phyloP scores from a whole-genome alignment of 2,329 filamentous ascomycete species.

The Xylaria sp. region DNA sequence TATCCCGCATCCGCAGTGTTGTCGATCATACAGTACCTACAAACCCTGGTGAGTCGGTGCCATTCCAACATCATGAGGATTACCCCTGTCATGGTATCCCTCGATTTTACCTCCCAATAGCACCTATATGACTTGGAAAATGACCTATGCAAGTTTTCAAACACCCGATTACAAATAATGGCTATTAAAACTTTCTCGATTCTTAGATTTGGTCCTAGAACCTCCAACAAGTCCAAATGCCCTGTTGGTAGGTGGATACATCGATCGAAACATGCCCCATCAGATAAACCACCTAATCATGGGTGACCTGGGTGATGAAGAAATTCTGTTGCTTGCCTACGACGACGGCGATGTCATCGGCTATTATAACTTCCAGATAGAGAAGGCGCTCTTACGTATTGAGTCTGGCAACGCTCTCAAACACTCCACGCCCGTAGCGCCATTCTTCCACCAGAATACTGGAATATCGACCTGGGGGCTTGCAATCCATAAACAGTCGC shows the following conservation, averaged over 20 bases:
- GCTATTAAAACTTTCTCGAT: neutral
- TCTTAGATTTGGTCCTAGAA: conserved; percentile 53
- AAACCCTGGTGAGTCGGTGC: conserved; percentile 42
- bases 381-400: conserved; percentile 33
- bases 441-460: conserved; percentile 79
- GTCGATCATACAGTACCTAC: conserved; percentile 54
- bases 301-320: conserved; percentile 71
- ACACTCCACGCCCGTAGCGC: conserved; percentile 23
- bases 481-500: conserved; percentile 78
- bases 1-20: conserved; percentile 58
- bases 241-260: conserved; percentile 53
- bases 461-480: conserved; percentile 85
- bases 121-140: neutral
- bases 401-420: conserved; percentile 38
- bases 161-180: neutral
- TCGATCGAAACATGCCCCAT: conserved; percentile 61
- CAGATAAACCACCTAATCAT: conserved; percentile 72
- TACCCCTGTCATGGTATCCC: neutral
- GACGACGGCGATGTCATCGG: conserved; percentile 79
- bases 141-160: neutral
- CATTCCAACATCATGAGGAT: neutral
- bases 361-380: conserved; percentile 66
- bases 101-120: neutral
- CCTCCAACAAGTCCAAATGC: conserved; percentile 50
- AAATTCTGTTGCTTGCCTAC: conserved; percentile 70